A percentile compares a stretch with the other conserved stretches of the same genome.
Conservation (phyloP, 495 filamentous ascomycete species). For the Aspergillus ellipticus region DNA sequence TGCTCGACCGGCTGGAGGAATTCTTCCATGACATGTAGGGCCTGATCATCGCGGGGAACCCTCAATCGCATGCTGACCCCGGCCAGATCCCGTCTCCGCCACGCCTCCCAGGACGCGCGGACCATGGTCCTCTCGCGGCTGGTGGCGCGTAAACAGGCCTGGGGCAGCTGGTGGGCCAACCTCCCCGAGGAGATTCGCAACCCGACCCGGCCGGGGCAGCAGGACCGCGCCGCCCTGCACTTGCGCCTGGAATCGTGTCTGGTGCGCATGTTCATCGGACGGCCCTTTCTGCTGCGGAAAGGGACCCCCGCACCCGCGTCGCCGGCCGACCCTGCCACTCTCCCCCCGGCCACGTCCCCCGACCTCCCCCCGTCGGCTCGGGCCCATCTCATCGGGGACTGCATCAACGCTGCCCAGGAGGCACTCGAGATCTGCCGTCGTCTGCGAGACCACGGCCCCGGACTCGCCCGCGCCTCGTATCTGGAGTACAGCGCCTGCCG, state of each 20-base stretch:
- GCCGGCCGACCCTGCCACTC: neutral
- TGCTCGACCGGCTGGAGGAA: slow-evolving; percentile 24
- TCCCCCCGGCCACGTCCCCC: slow-evolving; percentile 5
- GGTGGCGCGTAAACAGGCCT: slow-evolving; percentile 7
- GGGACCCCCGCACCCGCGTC: neutral
- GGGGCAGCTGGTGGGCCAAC: slow-evolving; percentile 27
- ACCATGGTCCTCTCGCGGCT: slow-evolving; percentile 13
- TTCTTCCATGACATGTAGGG: slow-evolving; percentile 24
- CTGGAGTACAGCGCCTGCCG: slow-evolving; percentile 38
- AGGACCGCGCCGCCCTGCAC: slow-evolving; percentile 24
- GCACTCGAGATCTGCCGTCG: slow-evolving; percentile 23
- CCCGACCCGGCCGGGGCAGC: neutral
- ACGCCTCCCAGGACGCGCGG: slow-evolving; percentile 11
- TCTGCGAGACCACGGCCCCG: slow-evolving; percentile 23
- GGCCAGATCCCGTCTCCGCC: slow-evolving; percentile 17
- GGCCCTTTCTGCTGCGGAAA: slow-evolving; percentile 28
- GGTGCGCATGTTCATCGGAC: slow-evolving; percentile 30
- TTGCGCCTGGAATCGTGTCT: slow-evolving; percentile 31
- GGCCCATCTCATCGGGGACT: slow-evolving; percentile 22
- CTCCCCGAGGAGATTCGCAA: slow-evolving; percentile 15
- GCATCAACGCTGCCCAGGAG: slow-evolving; percentile 25
- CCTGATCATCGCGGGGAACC: too few species aligned
- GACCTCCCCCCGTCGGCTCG: slow-evolving; percentile 3
- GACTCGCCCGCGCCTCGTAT: slow-evolving; percentile 35
- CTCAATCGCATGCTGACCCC: too few species aligned